Evolutionary conservation across 306 rosid genomes (phyloP).

Genomic region (Cajanus cajan): DNA sequence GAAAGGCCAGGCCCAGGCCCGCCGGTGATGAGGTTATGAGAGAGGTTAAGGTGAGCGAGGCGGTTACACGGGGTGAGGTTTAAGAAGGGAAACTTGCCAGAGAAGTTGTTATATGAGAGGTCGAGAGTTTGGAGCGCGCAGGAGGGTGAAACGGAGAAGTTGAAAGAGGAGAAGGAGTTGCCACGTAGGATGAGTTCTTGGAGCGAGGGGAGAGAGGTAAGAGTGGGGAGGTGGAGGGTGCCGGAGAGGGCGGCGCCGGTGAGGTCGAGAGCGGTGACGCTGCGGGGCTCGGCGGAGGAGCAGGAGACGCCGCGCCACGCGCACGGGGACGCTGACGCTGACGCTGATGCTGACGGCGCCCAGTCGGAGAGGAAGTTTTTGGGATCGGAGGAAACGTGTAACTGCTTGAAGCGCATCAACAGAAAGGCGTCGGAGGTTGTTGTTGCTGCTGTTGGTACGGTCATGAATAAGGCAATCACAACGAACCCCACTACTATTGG

Average conservation of each 20-base stretch:
- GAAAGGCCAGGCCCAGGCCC: not conserved
- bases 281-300: conserved; percentile 40
- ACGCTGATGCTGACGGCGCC: conserved; percentile 28
- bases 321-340: conserved; percentile 44
- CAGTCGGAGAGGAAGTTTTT: conserved; percentile 47
- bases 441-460: not conserved
- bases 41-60: conserved; percentile 48
- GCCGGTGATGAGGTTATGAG: conserved; percentile 45
- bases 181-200: conserved; percentile 36
- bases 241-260: conserved; percentile 54
- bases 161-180: conserved; percentile 46
- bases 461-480: conserved; percentile 15
- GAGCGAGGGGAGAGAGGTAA: conserved; percentile 48
- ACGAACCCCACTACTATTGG: conserved; percentile 25
- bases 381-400: conserved; percentile 54
- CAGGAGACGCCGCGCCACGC: conserved; percentile 58
- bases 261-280: conserved; percentile 48
- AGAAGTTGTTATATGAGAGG: conserved; percentile 59
- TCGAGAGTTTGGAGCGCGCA: conserved; percentile 49
- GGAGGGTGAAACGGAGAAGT: conserved; percentile 28
- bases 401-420: conserved; percentile 48
- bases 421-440: not conserved
- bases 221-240: conserved; percentile 41
- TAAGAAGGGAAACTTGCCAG: conserved; percentile 37
- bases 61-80: conserved; percentile 26